Conservation (phyloP, 306 rosid species). For the Heteromeles arbutifolia region DNA sequence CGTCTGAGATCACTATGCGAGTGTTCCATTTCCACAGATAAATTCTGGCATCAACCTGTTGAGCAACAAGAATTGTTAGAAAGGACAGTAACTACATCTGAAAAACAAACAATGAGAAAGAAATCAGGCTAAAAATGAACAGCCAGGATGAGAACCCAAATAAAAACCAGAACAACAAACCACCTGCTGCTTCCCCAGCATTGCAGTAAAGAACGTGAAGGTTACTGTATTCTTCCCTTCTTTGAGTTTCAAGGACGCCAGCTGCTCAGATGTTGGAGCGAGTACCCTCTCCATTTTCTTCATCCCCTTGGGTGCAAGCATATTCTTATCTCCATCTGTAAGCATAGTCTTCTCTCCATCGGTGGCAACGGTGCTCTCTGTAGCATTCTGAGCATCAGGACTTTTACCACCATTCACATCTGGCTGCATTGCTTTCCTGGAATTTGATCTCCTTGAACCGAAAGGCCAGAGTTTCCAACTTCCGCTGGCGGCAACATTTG, state of each 20-base stretch:
- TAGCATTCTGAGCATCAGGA: constrained; percentile 30
- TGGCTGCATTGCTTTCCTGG: constrained; percentile 31
- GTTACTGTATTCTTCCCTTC: constrained; percentile 78
- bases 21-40: constrained; percentile 90
- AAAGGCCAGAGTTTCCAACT: constrained; percentile 91
- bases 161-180: constrained; percentile 4
- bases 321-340: constrained; percentile 25
- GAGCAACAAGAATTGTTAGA: constrained; percentile 15
- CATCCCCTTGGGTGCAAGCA: constrained; percentile 23
- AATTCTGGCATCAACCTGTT: constrained; percentile 80
- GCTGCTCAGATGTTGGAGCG: constrained; percentile 78
- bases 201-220: constrained; percentile 71
- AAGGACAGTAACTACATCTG: constrained; percentile 7
- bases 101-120: not conserved
- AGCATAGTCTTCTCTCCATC: not conserved
- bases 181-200: constrained; percentile 80
- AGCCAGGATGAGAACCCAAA: not conserved
- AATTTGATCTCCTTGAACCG: constrained; percentile 42
- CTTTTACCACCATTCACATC: constrained; percentile 22
- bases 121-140: not conserved
- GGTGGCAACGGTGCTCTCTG: constrained; percentile 24
- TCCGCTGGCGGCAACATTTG: constrained; percentile 34
- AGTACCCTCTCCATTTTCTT: constrained; percentile 43
- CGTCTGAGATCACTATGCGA: constrained; percentile 90
- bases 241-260: constrained; percentile 79